Base-by-base conservation (phyloP, 139 green algal species). In the Diplosphaera chodatii region DNA sequence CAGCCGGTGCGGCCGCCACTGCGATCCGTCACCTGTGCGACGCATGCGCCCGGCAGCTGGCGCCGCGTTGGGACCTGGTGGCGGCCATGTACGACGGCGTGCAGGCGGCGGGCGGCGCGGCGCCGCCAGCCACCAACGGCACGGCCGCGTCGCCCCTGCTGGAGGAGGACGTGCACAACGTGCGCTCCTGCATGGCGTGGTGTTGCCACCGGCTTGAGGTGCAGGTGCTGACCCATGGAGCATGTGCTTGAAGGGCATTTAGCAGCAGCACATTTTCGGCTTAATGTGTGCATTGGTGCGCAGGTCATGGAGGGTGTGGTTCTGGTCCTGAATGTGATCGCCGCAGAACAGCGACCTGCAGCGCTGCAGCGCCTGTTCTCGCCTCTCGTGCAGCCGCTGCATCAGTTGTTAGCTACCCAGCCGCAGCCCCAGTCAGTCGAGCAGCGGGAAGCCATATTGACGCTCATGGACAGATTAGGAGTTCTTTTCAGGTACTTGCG, bases 1-100 rank as follows among this genome's bases (percentile, higher is more conserved):
- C 80, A 23, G 69, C 76, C 20, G 40, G 62, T 25, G 85, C 87
- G 48, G 76, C 74, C 2, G 84, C 84, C 2, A 59, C 77, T 1
- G 89, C 87, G 29, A 66, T 93, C 33, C 77, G 79, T 6, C 67
- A 84, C 32, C 40, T 94, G 15, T 92, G 85, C 56, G 77, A 91
- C 40, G 76, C 77, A 32, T 91, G 85, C 68, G 80, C 79, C 8
- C 21, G 37, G 13, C 73, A 81, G 64, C 78, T 94, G 77, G 69
- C 34, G 6, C 40, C 70, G 25, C 10, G 1, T 30, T 62, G 48
- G 32, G 74, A 68, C 70, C 71, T 89, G 67, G 73, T 84, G 10
- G 64, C 63, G 27, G 65, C 64, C 64, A 73, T 94, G 59, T 92
- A 93, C 76, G 71, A 76, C 23, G 75, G 74, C 64, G 75, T 87